A percentile compares a stretch with the other conserved stretches of the same genome.
Conservation (phyloP, 2,329 filamentous ascomycete genomes). For the Beauveria sp. region DNA sequence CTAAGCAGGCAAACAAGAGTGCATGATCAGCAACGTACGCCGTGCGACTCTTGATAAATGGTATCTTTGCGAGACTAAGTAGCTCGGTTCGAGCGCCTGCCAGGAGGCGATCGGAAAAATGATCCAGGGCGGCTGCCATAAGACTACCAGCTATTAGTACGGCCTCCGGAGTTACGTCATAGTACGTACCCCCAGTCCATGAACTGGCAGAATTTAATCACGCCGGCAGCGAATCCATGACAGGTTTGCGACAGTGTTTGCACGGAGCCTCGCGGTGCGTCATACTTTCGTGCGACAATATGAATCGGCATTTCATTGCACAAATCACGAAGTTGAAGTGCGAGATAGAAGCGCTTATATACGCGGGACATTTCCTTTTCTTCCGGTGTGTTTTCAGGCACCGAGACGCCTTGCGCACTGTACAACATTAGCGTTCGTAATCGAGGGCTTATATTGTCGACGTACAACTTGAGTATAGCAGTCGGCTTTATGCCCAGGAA, state of each 20-base stretch:
- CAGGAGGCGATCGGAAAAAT: constrained; percentile 66
- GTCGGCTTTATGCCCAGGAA: constrained; percentile 63
- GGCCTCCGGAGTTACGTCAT: background rate
- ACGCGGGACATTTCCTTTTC: constrained; percentile 55
- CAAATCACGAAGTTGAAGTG: constrained; percentile 69
- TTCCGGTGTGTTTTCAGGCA: constrained; percentile 54
- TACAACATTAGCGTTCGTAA: constrained; percentile 15
- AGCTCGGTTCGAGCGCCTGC: constrained; percentile 66
- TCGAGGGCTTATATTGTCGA: constrained; percentile 8
- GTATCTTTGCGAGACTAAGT: constrained; percentile 61
- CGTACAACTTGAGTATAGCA: constrained; percentile 59
- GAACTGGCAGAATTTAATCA: constrained; percentile 70
- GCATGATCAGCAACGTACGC: constrained; percentile 36
- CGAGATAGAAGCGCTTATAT: constrained; percentile 66
- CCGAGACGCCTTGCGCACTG: constrained; percentile 58
- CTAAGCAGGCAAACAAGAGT: background rate
- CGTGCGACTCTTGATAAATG: constrained; percentile 70
- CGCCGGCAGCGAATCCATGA: constrained; percentile 69
- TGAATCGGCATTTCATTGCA: constrained; percentile 71
- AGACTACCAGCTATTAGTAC: constrained; percentile 36
- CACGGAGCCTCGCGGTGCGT: constrained; percentile 60
- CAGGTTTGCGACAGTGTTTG: constrained; percentile 68
- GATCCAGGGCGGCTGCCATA: constrained; percentile 63
- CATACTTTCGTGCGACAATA: constrained; percentile 61
- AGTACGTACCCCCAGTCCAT: constrained; percentile 59